Conservation (phyloP, 225 moss, liverwort and hornwort genomes). For the Lunularia cruciata region DNA sequence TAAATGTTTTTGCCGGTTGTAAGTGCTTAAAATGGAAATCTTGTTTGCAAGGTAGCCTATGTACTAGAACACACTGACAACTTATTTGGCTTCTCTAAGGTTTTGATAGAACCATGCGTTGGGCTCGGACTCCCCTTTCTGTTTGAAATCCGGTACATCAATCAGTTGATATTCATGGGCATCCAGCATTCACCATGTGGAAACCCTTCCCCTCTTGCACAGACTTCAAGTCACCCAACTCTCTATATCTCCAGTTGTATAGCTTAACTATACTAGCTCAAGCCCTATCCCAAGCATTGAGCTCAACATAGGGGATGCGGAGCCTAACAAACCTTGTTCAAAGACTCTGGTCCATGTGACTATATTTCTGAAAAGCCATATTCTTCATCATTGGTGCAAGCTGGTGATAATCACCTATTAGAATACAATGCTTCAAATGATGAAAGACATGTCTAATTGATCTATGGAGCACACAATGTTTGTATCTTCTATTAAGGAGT, state of each 20-base stretch:
- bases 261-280: conserved; percentile 91
- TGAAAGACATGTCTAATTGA: no score
- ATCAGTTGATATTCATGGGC: conserved; percentile 87
- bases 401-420: conserved; percentile 99
- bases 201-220: conserved; percentile 68
- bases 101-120: conserved; percentile 93
- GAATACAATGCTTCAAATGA: conserved; percentile 91
- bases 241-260: conserved; percentile 94
- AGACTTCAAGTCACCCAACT: conserved; percentile 87
- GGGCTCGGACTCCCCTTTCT: conserved; percentile 91
- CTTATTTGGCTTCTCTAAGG: conserved; percentile 95
- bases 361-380: conserved; percentile 94
- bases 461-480: no score
- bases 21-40: conserved; percentile 91
- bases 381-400: conserved; percentile 98
- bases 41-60: conserved; percentile 92
- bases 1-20: conserved; percentile 97
- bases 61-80: conserved; percentile 95
- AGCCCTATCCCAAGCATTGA: conserved; percentile 98
- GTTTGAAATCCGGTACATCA: conserved; percentile 88
- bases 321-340: conserved; percentile 96
- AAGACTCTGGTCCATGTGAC: conserved; percentile 98
- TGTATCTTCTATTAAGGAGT: no score
- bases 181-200: conserved; percentile 75
- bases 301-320: conserved; percentile 89